Conservation (phyloP, 192 early-diverging fungal species). For the Ramicandelaber brevisporus region DNA sequence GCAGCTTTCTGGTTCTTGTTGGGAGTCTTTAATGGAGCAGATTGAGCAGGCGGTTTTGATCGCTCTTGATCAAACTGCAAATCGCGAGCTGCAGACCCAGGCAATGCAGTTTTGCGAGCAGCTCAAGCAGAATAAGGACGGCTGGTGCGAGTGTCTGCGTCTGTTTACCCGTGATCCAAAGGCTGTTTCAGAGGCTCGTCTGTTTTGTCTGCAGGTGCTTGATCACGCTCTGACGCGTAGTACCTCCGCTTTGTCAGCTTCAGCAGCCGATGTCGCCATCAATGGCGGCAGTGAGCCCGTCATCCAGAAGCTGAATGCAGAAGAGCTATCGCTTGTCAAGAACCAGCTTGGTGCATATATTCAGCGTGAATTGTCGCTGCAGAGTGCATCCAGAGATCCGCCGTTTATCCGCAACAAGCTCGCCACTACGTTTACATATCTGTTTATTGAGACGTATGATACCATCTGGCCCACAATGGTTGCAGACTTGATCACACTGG, state of each 20-base stretch:
- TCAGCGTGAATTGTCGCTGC: constrained; percentile 8
- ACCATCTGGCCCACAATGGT: constrained; percentile 71
- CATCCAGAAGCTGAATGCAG: constrained; percentile 9
- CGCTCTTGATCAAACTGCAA: constrained; percentile 44
- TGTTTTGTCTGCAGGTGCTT: constrained; percentile 62
- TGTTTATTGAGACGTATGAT: constrained; percentile 66
- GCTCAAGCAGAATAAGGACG: constrained; percentile 45
- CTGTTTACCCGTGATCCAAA: constrained; percentile 51
- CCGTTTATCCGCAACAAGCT: constrained; percentile 69
- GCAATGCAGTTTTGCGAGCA: constrained; percentile 63
- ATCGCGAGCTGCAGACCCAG: constrained; percentile 42
- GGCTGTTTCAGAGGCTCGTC: constrained; percentile 45
- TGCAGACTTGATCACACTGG: constrained; percentile 47
- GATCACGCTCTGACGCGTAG: constrained; percentile 39
- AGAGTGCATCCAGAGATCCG: no score
- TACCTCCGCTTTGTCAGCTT: no score
- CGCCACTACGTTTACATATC: constrained; percentile 46
- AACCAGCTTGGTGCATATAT: constrained; percentile 11
- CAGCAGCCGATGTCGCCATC: constrained; percentile 8
- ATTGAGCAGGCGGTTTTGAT: constrained; percentile 55
- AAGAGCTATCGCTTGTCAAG: constrained; percentile 13
- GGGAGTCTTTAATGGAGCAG: constrained; percentile 55
- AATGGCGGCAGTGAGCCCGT: constrained; percentile 7
- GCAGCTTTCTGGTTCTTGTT: no score
- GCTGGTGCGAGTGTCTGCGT: constrained; percentile 63